Conservation (phyloP, 257 asterid species). For the Salvia hispanica region DNA sequence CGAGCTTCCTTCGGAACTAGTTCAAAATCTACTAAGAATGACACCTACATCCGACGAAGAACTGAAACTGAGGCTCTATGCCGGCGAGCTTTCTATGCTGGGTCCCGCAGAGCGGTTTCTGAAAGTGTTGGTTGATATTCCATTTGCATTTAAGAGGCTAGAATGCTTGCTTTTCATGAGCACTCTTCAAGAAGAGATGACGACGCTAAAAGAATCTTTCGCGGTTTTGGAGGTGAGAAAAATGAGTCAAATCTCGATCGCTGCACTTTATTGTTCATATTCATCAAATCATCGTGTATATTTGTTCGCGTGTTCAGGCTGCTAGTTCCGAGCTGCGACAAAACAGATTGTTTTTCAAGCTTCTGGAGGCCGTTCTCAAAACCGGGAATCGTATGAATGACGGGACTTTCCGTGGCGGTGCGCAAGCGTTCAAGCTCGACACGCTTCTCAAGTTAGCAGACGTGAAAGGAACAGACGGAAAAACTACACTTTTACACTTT, state of each 20-base stretch:
- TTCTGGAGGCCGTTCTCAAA: slow-evolving; percentile 94
- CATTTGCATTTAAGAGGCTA: slow-evolving; percentile 80
- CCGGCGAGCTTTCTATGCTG: slow-evolving; percentile 84
- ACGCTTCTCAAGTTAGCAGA: slow-evolving; percentile 83
- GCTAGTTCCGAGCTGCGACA: slow-evolving; percentile 83
- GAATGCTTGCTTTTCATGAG: slow-evolving; percentile 75
- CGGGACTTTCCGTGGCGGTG: slow-evolving; percentile 94
- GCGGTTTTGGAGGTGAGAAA: slow-evolving; percentile 71
- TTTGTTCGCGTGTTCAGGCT: slow-evolving; percentile 51
- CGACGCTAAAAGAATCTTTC: slow-evolving; percentile 59
- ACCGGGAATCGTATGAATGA: slow-evolving; percentile 95
- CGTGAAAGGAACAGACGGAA: slow-evolving; percentile 88
- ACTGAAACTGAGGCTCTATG: slow-evolving; percentile 71
- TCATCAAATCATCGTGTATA: background rate
- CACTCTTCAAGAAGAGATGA: slow-evolving; percentile 69
- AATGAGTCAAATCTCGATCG: background rate
- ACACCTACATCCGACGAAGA: slow-evolving; percentile 92
- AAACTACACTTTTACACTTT: slow-evolving; percentile 83
- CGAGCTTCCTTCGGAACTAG: slow-evolving; percentile 83
- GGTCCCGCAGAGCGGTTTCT: slow-evolving; percentile 88
- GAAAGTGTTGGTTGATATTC: slow-evolving; percentile 75
- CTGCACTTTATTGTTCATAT: background rate
- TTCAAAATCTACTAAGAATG: slow-evolving; percentile 77
- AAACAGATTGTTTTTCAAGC: slow-evolving; percentile 83
- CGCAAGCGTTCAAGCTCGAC: slow-evolving; percentile 94